Evolutionary conservation across 163 green algal genomes (phyloP).

Genomic region (Scenedesmus sp.): DNA sequence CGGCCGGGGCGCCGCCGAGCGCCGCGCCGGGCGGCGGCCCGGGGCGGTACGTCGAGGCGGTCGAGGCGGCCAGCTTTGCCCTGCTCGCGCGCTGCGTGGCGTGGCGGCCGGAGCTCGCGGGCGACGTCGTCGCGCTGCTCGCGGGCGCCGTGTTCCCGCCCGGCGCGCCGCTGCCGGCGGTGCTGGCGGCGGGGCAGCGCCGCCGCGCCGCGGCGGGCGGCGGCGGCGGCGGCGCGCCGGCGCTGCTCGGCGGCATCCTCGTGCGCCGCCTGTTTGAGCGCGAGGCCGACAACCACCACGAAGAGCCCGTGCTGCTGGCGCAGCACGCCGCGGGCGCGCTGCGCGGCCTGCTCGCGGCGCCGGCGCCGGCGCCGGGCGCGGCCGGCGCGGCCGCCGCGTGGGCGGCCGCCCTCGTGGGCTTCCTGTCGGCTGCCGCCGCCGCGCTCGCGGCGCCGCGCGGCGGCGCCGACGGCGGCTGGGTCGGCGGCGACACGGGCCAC

Average conservation of each 20-base stretch:
- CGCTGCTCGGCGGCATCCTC: slow-evolving; percentile 16
- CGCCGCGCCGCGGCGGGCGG: neutral
- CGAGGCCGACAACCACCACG: slow-evolving; percentile 87
- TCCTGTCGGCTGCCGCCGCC: neutral
- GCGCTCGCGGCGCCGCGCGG: neutral
- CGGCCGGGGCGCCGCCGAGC: slow-evolving; percentile 15
- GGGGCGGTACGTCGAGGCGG: slow-evolving; percentile 58
- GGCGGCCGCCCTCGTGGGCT: slow-evolving; percentile 2
- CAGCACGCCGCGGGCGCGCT: slow-evolving; percentile 62
- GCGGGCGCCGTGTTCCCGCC: slow-evolving; percentile 24
- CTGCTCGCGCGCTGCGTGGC: slow-evolving; percentile 15
- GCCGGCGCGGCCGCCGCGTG: neutral
- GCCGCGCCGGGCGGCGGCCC: neutral
- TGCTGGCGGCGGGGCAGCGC: slow-evolving; percentile 37
- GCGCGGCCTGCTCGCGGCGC: neutral
- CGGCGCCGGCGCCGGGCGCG: neutral
- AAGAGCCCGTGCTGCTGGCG: slow-evolving; percentile 76
- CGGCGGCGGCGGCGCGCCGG: neutral
- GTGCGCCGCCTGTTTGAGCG: slow-evolving; percentile 81
- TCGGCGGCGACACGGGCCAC: slow-evolving; percentile 59
- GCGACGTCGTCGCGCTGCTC: slow-evolving; percentile 39
- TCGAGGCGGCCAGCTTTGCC: slow-evolving; percentile 48
- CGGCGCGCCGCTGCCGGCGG: slow-evolving; percentile 31
- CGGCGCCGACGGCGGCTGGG: slow-evolving; percentile 27
- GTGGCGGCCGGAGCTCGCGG: slow-evolving; percentile 2